phyloP scores from a whole-genome alignment of 805 yeast genomes.

The Zygosaccharomyces bailii region DNA sequence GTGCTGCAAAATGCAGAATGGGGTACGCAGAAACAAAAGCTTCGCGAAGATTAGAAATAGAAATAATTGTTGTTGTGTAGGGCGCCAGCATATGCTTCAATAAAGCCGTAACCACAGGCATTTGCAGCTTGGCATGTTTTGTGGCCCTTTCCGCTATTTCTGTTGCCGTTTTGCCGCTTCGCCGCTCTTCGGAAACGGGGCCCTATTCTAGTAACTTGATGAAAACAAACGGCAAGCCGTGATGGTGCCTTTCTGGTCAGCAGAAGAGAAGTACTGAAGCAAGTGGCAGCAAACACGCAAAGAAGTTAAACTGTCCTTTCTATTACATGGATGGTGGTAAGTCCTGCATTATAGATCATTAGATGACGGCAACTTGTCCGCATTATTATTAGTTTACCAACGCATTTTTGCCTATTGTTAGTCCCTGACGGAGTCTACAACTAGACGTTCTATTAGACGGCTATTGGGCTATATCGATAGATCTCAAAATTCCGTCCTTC shows the following conservation, averaged over 20 bases:
- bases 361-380: slow-evolving; percentile 2
- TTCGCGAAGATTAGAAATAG: too few relatives aligned
- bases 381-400: background rate
- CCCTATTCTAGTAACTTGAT: slow-evolving; percentile 2
- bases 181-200: slow-evolving; percentile 2
- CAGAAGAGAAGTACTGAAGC: background rate
- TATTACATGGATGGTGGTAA: slow-evolving; percentile 3
- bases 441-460: background rate
- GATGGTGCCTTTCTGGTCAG: background rate
- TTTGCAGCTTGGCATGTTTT: too few relatives aligned
- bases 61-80: too few relatives aligned
- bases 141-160: background rate
- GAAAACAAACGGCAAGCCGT: background rate
- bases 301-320: background rate
- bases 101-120: too few relatives aligned
- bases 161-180: slow-evolving; percentile 1
- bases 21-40: too few relatives aligned
- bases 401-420: background rate
- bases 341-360: slow-evolving; percentile 1
- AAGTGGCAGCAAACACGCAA: background rate
- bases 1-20: too few relatives aligned
- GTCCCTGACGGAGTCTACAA: background rate
- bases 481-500: slow-evolving; percentile 1
- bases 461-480: background rate
- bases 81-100: too few relatives aligned